Conservation (phyloP, 257 asterid species). For the Scutellaria minor region DNA sequence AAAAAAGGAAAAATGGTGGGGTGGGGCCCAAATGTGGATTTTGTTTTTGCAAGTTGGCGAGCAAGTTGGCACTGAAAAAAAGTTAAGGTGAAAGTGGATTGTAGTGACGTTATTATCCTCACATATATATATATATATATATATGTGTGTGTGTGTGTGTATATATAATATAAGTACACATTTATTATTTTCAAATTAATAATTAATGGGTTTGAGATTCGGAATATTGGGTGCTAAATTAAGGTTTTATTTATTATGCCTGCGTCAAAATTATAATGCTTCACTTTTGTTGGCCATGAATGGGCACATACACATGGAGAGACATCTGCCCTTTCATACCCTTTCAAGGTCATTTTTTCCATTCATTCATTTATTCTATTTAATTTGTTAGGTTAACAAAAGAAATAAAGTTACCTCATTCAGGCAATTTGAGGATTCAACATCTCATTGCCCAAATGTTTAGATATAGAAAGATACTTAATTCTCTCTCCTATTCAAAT, state of each 20-base stretch:
- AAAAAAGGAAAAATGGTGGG: background rate
- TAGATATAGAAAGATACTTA: no score
- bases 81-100: slow-evolving; percentile 34
- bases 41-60: slow-evolving; percentile 39
- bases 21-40: slow-evolving; percentile 20
- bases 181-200: no score
- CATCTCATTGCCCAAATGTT: no score
- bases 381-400: background rate
- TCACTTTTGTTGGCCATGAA: slow-evolving; percentile 31
- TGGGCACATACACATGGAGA: slow-evolving; percentile 34
- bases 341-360: slow-evolving; percentile 41
- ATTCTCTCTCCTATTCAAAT: no score
- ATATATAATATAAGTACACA: no score
- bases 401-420: no score
- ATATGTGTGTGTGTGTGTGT: no score
- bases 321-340: slow-evolving; percentile 45
- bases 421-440: no score
- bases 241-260: background rate
- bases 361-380: background rate
- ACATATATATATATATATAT: background rate
- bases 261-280: background rate
- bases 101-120: slow-evolving; percentile 44
- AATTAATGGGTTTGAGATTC: slow-evolving; percentile 34
- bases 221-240: slow-evolving; percentile 18
- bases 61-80: slow-evolving; percentile 39